These are phyloP conservation scores for Oxytropis ochrocephala DNA, from an alignment of 306 rosid species.

Conservation along the genomic window DNA sequence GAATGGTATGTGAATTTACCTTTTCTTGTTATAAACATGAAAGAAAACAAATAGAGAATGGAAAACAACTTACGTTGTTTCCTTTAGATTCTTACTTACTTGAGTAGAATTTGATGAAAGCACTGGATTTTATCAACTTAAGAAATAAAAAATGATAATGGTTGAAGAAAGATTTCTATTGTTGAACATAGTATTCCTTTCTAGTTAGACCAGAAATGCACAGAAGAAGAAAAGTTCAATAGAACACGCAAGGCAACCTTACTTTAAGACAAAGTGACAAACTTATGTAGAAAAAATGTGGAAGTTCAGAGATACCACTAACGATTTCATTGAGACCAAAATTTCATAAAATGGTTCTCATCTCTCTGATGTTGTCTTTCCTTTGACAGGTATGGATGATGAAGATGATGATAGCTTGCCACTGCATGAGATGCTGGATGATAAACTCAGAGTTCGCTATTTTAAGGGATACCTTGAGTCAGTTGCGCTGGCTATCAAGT, in stretches of 20 bases:
- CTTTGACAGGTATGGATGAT: constrained; percentile 77
- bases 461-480: constrained; percentile 55
- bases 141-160: not conserved
- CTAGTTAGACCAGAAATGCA: not conserved
- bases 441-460: constrained; percentile 65
- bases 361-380: not conserved
- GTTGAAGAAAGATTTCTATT: not conserved
- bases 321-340: not conserved
- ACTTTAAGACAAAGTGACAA: not conserved
- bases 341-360: not conserved
- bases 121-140: not conserved
- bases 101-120: not conserved
- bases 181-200: not conserved
- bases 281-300: not conserved
- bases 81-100: not conserved
- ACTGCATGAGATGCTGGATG: constrained; percentile 68
- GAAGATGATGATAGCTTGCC: constrained; percentile 49
- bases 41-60: not conserved
- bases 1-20: constrained; percentile 50
- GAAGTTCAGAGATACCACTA: not conserved
- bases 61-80: not conserved
- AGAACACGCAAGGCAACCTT: not conserved
- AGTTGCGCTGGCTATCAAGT: constrained; percentile 71
- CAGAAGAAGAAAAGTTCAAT: not conserved
- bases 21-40: not conserved